Evolutionary conservation across 495 filamentous ascomycete species (phyloP).

Genomic region (Aspergillus campestris): DNA sequence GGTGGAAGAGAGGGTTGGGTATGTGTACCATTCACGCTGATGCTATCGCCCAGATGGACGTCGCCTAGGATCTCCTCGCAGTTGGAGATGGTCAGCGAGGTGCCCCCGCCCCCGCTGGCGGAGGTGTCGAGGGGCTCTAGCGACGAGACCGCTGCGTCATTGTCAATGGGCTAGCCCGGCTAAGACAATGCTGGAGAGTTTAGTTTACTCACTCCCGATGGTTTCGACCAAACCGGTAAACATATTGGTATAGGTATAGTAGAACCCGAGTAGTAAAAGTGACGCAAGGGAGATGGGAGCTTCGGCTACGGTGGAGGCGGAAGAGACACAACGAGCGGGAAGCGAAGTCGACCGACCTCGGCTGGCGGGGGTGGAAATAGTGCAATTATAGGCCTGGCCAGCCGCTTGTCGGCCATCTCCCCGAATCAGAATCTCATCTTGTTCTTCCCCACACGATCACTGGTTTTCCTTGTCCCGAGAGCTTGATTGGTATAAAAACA

Average conservation of each 20-base stretch:
- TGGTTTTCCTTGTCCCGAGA: no score
- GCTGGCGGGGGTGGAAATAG: constrained; percentile 10
- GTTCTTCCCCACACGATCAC: no score
- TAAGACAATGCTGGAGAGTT: no score
- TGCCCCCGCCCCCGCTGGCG: constrained; percentile 60
- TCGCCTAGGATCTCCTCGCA: constrained; percentile 70
- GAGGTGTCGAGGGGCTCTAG: constrained; percentile 73
- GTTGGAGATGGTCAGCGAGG: constrained; percentile 76
- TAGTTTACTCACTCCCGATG: constrained; percentile 64
- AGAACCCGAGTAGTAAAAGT: neutral
- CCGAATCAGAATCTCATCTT: constrained; percentile 3
- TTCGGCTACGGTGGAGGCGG: constrained; percentile 5
- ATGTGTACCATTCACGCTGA: constrained; percentile 71
- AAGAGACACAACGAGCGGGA: constrained; percentile 4
- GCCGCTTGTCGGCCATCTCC: constrained; percentile 3
- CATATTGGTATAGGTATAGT: constrained; percentile 46
- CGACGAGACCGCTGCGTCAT: constrained; percentile 61
- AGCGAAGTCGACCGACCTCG: constrained; percentile 23
- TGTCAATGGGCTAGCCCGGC: no score
- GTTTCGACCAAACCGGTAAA: constrained; percentile 96
- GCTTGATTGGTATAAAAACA: no score
- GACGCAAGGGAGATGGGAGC: neutral
- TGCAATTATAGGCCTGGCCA: neutral
- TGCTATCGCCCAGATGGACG: constrained; percentile 82
- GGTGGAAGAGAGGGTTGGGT: neutral